Conservation (phyloP, 225 moss, liverwort and hornwort genomes). For the Polytrichum formosum region DNA sequence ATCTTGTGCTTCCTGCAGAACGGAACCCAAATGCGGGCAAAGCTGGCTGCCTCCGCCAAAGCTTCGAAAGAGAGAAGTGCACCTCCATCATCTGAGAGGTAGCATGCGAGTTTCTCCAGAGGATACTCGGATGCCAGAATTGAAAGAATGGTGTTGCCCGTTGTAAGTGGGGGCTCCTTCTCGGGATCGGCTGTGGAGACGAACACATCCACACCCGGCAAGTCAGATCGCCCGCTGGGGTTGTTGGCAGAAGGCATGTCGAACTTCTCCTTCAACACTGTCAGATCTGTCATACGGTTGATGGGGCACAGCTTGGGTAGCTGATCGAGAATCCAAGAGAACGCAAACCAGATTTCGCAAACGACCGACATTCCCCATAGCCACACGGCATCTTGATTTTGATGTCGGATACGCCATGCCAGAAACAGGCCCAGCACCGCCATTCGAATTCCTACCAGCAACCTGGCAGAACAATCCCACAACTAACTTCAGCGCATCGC, state of each 20-base stretch:
- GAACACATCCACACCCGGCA: slow-evolving; percentile 66
- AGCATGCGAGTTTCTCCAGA: slow-evolving; percentile 51
- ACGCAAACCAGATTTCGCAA: slow-evolving; percentile 85
- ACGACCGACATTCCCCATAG: slow-evolving; percentile 87
- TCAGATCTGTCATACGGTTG: slow-evolving; percentile 74
- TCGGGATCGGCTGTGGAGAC: slow-evolving; percentile 66
- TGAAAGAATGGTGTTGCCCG: slow-evolving; percentile 55
- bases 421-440: slow-evolving; percentile 66
- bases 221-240: slow-evolving; percentile 50
- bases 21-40: slow-evolving; percentile 74
- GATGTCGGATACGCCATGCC: slow-evolving; percentile 58
- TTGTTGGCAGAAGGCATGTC: slow-evolving; percentile 56
- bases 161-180: slow-evolving; percentile 60
- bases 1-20: slow-evolving; percentile 76
- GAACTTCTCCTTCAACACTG: slow-evolving; percentile 66
- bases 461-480: slow-evolving; percentile 18
- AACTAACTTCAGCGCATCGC: neutral
- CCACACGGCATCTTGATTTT: slow-evolving; percentile 68
- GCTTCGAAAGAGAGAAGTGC: slow-evolving; percentile 69
- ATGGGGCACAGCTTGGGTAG: slow-evolving; percentile 81
- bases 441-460: slow-evolving; percentile 52
- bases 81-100: slow-evolving; percentile 66
- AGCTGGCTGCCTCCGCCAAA: slow-evolving; percentile 75
- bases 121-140: slow-evolving; percentile 63
- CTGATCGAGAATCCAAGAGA: slow-evolving; percentile 90